Evolutionary conservation across 2,329 filamentous ascomycete species (phyloP), one percentile per base, ranked within the genome.

Genomic region (Teratosphaeria destructans): DNA sequence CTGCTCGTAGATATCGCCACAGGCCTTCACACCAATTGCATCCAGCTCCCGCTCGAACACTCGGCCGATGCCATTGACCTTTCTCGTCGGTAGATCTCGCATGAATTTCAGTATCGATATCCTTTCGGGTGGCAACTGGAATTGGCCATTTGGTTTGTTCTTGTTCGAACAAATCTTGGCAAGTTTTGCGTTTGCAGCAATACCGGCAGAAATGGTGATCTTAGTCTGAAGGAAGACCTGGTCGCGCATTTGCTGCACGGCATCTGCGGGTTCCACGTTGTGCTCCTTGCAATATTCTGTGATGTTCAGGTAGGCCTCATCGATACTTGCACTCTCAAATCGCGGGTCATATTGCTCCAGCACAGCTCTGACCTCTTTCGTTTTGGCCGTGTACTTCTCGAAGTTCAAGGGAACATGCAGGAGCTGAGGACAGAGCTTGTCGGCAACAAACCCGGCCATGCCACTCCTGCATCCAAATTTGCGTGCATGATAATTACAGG

Each of bases 81-180:
- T 96, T 37, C 94, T 83, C 0, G 90, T 91, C 0, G 92, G 87
- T 27, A 99, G 78, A 34, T 86, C 82, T 11, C 82, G 81, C 88
- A 97, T 96, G 70, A 96, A 97, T 0, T 81, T 76, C 82, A 97
- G 85, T 61, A 99, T 90, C 0, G 84, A 81, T 29, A 77, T 75
- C 10, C 92, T 82, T 49, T 95, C 86, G 57, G 81, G 88, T 0
- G 87, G 81, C 1, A 97, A 77, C 10, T 83, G 76, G 66, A 88
- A 97, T 70, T 97, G 94, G 0, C 94, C 94, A 67, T 99, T 95
- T 0, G 94, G 94, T 70, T 99, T 99, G 74, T 97, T 96, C 72
- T 88, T 84, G 70, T 99, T 96, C 19, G 90, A 95, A 67, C 88
- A 90, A 35, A 99, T 96, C 74, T 99, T 99, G 34, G 94, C 93